These are phyloP conservation scores for Tolypocladium capitatum DNA, from an alignment of 2,329 filamentous ascomycete genomes.

Conservation along the genomic window DNA sequence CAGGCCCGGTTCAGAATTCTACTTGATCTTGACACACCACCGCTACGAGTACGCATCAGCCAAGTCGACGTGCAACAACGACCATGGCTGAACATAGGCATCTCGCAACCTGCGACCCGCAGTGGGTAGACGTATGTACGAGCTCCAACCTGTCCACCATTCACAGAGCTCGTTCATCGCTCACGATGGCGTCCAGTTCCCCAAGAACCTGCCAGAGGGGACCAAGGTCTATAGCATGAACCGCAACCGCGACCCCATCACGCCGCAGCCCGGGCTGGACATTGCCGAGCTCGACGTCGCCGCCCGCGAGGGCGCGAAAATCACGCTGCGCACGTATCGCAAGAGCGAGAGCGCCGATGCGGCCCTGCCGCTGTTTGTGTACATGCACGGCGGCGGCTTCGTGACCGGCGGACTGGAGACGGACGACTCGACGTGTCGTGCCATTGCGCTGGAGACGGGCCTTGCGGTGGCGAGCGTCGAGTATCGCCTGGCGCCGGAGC, in stretches of 20 bases:
- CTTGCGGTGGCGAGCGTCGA: slow-evolving; percentile 32
- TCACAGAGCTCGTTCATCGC: neutral
- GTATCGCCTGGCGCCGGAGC: slow-evolving; percentile 37
- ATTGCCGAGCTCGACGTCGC: slow-evolving; percentile 11
- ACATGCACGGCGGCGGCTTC: slow-evolving; percentile 14
- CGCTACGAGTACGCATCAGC: too few relatives aligned
- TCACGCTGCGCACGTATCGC: slow-evolving; percentile 11
- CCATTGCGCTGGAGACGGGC: slow-evolving; percentile 9
- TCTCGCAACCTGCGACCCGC: slow-evolving; percentile 4
- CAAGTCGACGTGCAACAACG: neutral
- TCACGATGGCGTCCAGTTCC: slow-evolving; percentile 7
- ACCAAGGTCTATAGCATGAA: slow-evolving; percentile 7
- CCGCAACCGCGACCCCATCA: slow-evolving; percentile 9
- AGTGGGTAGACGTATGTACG: slow-evolving; percentile 5
- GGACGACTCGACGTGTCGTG: slow-evolving; percentile 13
- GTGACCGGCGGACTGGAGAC: slow-evolving; percentile 14
- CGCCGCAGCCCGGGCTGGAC: slow-evolving; percentile 8
- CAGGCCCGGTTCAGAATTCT: too few relatives aligned
- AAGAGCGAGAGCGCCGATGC: slow-evolving; percentile 1
- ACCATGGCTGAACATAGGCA: slow-evolving; percentile 6
- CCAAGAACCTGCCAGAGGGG: slow-evolving; percentile 10
- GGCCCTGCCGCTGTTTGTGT: slow-evolving; percentile 9
- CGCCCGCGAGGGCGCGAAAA: slow-evolving; percentile 7
- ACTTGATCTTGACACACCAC: neutral
- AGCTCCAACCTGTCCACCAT: neutral